Percentiles rank a stretch among this genome's conserved stretches.
Conservation (phyloP, 495 filamentous ascomycete genomes). For the Lophium mytilinum region DNA sequence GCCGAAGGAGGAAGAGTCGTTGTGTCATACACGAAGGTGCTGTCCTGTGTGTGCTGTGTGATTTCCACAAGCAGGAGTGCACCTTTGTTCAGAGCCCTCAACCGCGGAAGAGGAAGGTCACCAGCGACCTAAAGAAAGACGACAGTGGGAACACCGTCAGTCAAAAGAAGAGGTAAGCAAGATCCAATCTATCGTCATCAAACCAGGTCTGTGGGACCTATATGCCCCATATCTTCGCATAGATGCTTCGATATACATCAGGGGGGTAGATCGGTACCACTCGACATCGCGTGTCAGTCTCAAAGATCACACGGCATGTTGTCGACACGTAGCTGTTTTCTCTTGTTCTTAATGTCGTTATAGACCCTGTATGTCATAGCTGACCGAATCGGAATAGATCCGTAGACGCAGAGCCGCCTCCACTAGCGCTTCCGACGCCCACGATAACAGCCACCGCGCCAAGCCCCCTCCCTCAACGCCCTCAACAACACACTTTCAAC, state of each 20-base stretch:
- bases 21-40: slow-evolving; percentile 90
- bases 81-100: slow-evolving; percentile 41
- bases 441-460: slow-evolving; percentile 27
- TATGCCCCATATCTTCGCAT: no score
- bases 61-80: slow-evolving; percentile 43
- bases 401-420: slow-evolving; percentile 28
- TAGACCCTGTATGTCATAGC: neutral
- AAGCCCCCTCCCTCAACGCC: slow-evolving; percentile 19
- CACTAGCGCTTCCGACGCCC: slow-evolving; percentile 26
- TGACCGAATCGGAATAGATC: slow-evolving; percentile 17
- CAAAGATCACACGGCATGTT: no score
- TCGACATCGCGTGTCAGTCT: no score
- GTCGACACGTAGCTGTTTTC: no score
- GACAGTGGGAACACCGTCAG: slow-evolving; percentile 6
- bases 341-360: no score
- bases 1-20: slow-evolving; percentile 73
- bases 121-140: slow-evolving; percentile 26
- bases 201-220: no score
- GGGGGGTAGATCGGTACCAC: no score
- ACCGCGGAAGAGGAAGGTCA: slow-evolving; percentile 44
- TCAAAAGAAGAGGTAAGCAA: slow-evolving; percentile 29
- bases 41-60: slow-evolving; percentile 53
- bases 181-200: no score
- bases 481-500: slow-evolving; percentile 2
- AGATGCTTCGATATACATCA: no score